Evolutionary conservation across 169 alveolate species (phyloP), one percentile per base, ranked within the genome.

Genomic region (Plasmodium chabaudi): DNA sequence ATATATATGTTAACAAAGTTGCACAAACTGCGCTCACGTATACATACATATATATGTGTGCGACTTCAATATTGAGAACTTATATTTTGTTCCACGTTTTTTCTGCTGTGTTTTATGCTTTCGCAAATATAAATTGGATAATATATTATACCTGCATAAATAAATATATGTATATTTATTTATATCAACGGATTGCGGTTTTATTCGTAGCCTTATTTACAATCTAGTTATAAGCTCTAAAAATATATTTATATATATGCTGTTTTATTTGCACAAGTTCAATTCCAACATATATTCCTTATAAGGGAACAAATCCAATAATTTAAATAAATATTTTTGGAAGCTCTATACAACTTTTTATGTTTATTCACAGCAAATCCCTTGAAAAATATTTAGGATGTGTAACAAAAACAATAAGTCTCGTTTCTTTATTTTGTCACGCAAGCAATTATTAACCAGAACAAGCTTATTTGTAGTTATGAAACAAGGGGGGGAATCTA

Each of bases 351-450:
- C 25, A n/a, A 57, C 5, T 23, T 57, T 23, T 57, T 57, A 57
- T 15, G 19, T 57, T 57, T 15, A 13, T 57, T 57, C 65, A 57
- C 25, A n/a, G 65, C 19, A 19, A 19, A 57, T 15, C 17, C 27
- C 65, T 42, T 57, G 21, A 42, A 57, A 15, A 57, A n/a, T n/a
- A n/a, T 57, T 57, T n/a, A n/a, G 65, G 9, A 57, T 17, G n/a
- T 15, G 25, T 15, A n/a, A 12, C n/a, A 57, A 57, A 57, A 9
- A 23, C 19, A 15, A 15, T 15, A 57, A 57, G 25, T 57, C 13
- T 19, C 25, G 13, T 57, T 57, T 9, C 25, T 15, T 57, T 57
- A n/a, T 15, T 19, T 15, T 9, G 19, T 9, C 10, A 57, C 65
- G 19, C 65, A n/a, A 51, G 19, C 59, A 51, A 15, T 15, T 4